Evolutionary conservation across 177 flowering plant genomes (phyloP).

Genomic region (Vitis hybrid): DNA sequence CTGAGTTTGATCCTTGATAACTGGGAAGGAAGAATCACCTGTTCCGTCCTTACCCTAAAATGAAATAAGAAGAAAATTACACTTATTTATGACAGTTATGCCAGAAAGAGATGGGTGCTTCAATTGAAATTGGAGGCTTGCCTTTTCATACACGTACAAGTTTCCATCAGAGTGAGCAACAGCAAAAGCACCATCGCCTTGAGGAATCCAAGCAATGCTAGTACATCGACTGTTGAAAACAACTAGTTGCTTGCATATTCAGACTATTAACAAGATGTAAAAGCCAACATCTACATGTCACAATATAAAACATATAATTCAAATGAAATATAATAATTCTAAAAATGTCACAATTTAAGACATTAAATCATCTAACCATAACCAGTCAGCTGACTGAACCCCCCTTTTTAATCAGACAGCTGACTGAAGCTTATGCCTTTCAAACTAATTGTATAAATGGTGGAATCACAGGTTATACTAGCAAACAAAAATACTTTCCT

Average conservation of each 20-base stretch:
- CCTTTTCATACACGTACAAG: conserved; percentile 65
- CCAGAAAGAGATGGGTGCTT: background rate
- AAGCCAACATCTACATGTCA: background rate
- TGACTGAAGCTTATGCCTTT: too few relatives aligned
- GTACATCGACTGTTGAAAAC: conserved; percentile 58
- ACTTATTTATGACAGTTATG: background rate
- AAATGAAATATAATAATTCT: background rate
- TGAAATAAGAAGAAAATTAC: conserved; percentile 2
- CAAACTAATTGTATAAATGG: too few relatives aligned
- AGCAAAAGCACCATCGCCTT: conserved; percentile 56
- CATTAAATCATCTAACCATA: too few relatives aligned
- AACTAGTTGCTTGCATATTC: conserved; percentile 11
- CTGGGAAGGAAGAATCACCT: conserved; percentile 88
- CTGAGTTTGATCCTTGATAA: conserved; percentile 83
- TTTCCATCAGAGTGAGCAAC: conserved; percentile 75
- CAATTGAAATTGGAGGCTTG: conserved; percentile 22
- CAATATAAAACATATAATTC: background rate
- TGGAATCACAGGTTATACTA: too few relatives aligned
- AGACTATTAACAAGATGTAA: background rate
- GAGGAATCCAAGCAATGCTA: conserved; percentile 64
- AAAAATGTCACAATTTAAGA: too few relatives aligned
- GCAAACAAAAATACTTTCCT: too few relatives aligned
- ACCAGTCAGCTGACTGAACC: too few relatives aligned
- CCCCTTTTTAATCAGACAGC: too few relatives aligned
- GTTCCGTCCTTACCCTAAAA: conserved; percentile 83